Evolutionary conservation across 345 rosid genomes (phyloP).

Genomic region (Camelina hispida): DNA sequence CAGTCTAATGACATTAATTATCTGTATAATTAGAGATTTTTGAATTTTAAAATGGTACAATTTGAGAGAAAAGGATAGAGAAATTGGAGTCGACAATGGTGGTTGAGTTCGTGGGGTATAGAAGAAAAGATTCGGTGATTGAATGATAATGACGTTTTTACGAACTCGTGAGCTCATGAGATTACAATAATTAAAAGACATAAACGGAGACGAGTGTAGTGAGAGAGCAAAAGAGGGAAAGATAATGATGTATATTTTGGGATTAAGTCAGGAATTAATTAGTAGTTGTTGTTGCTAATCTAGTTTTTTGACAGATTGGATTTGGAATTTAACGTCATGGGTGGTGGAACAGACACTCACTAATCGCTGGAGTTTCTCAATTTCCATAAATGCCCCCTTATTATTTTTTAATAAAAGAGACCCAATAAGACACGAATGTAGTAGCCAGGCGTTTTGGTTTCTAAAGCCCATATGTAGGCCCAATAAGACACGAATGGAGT

Average conservation of each 20-base stretch:
- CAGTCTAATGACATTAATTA: not conserved
- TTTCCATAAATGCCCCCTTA: not conserved
- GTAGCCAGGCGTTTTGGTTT: not conserved
- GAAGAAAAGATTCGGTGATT: slow-evolving; percentile 29
- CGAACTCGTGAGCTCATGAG: slow-evolving; percentile 37
- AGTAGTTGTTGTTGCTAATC: too few species aligned
- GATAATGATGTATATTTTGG: slow-evolving; percentile 13
- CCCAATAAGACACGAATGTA: too few species aligned
- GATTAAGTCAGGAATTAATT: too few species aligned
- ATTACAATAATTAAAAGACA: slow-evolving; percentile 30
- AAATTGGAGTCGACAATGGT: slow-evolving; percentile 27
- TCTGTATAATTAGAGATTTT: not conserved
- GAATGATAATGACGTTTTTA: slow-evolving; percentile 35
- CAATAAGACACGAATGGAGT: not conserved
- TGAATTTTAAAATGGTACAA: not conserved
- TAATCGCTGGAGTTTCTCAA: slow-evolving; percentile 7
- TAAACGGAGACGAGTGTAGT: not conserved
- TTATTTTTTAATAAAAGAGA: not conserved
- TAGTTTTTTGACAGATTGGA: slow-evolving; percentile 29
- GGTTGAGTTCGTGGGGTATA: slow-evolving; percentile 34
- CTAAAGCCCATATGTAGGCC: slow-evolving; percentile 1
- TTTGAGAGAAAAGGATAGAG: slow-evolving; percentile 4
- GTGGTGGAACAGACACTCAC: slow-evolving; percentile 11
- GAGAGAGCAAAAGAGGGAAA: slow-evolving; percentile 1
- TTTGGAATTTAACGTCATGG: slow-evolving; percentile 33